phyloP scores from a whole-genome alignment of 306 rosid genomes.

The Medicago ruthenica region DNA sequence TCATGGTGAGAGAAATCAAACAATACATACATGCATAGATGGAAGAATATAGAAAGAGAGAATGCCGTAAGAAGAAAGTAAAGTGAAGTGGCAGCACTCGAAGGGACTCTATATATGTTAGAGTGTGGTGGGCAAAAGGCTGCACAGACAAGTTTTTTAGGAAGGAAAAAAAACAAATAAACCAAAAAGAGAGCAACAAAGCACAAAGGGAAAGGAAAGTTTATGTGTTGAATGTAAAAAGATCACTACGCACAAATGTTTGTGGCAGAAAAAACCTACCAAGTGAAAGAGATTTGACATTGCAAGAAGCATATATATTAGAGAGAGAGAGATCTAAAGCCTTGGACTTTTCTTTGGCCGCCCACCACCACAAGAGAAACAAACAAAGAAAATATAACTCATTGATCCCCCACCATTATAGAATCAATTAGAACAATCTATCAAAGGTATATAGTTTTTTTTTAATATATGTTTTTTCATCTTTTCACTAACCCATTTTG shows the following conservation, averaged over 20 bases:
- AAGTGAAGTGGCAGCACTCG: constrained; percentile 62
- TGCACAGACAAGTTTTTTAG: constrained; percentile 28
- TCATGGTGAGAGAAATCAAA: no score
- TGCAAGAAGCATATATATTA: constrained; percentile 3
- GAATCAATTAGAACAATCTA: neutral
- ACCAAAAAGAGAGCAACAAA: constrained; percentile 66
- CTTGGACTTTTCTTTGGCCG: constrained; percentile 50
- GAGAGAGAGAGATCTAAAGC: constrained; percentile 29
- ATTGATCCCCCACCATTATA: constrained; percentile 27
- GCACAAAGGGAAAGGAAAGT: constrained; percentile 55
- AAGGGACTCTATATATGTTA: constrained; percentile 56
- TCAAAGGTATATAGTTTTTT: neutral
- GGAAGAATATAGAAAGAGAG: constrained; percentile 32
- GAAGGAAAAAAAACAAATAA: constrained; percentile 40
- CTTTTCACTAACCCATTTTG: constrained; percentile 46
- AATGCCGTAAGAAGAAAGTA: constrained; percentile 90
- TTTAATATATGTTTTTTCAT: neutral
- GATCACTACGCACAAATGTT: constrained; percentile 57
- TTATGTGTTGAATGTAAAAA: constrained; percentile 47
- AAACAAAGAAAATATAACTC: constrained; percentile 8
- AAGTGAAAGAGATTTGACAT: constrained; percentile 58
- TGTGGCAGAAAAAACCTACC: constrained; percentile 60
- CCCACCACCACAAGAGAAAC: constrained; percentile 43
- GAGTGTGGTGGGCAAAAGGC: constrained; percentile 59
- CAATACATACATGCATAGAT: constrained; percentile 6